A percentile compares a stretch with the other conserved stretches of the same genome.
These are phyloP conservation scores for Chrysoporthe austroafricana DNA, from an alignment of 2,329 filamentous ascomycete species.

Conservation along the genomic window DNA sequence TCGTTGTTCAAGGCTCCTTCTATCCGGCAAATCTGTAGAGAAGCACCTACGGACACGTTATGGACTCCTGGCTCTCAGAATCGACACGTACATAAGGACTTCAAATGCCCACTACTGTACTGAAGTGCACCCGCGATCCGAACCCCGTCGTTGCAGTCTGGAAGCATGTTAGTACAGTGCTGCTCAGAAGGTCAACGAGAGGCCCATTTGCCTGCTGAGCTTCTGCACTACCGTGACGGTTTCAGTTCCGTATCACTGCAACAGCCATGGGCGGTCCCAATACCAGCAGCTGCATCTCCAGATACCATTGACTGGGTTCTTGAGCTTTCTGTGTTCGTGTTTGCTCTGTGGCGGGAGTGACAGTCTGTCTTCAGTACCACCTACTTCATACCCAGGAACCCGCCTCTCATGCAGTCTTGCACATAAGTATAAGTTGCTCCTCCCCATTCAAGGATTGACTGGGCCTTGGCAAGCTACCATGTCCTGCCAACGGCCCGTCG, in stretches of 20 bases:
- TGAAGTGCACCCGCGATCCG: neutral
- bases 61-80: neutral
- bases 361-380: neutral
- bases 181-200: neutral
- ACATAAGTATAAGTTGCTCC: neutral
- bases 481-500: neutral
- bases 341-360: slow-evolving; percentile 4
- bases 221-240: neutral
- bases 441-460: neutral
- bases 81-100: neutral
- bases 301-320: neutral
- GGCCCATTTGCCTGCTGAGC: neutral
- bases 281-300: neutral
- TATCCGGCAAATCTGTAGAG: neutral
- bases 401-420: no score
- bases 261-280: neutral
- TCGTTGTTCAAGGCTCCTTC: neutral
- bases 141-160: neutral
- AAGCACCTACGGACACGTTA: no score
- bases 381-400: neutral
- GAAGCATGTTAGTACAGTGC: neutral
- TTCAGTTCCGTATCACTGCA: neutral
- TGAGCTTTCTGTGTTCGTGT: neutral
- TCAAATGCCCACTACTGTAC: neutral
- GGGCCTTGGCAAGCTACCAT: neutral